Evolutionary conservation across 2,329 filamentous ascomycete species (phyloP).

Genomic region (Aspergillus oerlinghausenensis): DNA sequence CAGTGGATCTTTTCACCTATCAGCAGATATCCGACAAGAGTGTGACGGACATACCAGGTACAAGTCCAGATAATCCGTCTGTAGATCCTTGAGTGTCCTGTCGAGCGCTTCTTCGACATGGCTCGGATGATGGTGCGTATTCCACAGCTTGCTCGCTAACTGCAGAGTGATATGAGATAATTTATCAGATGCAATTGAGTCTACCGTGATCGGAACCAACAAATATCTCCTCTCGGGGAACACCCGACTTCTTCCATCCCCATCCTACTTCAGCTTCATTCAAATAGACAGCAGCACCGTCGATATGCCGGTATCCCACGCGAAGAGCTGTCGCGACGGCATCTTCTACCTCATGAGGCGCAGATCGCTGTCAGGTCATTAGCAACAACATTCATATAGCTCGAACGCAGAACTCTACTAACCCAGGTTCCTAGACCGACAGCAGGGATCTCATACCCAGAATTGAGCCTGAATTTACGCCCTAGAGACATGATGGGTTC

Average conservation of each 20-base stretch:
- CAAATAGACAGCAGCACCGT: conserved; percentile 42
- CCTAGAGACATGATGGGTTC: conserved; percentile 27
- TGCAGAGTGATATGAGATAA: conserved; percentile 14
- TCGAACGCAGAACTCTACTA: not conserved
- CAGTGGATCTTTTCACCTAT: conserved; percentile 28
- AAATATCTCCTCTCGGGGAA: conserved; percentile 29
- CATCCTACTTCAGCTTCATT: conserved; percentile 31
- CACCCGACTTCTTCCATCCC: conserved; percentile 29
- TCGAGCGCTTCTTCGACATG: conserved; percentile 48
- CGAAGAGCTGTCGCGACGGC: conserved; percentile 45
- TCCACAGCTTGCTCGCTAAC: conserved; percentile 57
- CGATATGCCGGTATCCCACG: conserved; percentile 36
- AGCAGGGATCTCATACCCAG: conserved; percentile 39
- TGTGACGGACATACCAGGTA: conserved; percentile 41
- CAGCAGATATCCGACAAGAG: not conserved
- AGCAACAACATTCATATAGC: not conserved
- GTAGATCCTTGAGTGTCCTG: conserved; percentile 47
- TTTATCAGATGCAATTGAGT: not conserved
- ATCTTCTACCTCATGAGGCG: conserved; percentile 43
- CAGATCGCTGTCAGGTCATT: conserved; percentile 23
- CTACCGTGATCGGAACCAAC: conserved; percentile 20
- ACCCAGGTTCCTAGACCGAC: conserved; percentile 43
- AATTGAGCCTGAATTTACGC: conserved; percentile 39
- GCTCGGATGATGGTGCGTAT: conserved; percentile 48
- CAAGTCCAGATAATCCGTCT: conserved; percentile 51